Conservation (phyloP, 2,329 filamentous ascomycete genomes). For the Penicillium sp. region DNA sequence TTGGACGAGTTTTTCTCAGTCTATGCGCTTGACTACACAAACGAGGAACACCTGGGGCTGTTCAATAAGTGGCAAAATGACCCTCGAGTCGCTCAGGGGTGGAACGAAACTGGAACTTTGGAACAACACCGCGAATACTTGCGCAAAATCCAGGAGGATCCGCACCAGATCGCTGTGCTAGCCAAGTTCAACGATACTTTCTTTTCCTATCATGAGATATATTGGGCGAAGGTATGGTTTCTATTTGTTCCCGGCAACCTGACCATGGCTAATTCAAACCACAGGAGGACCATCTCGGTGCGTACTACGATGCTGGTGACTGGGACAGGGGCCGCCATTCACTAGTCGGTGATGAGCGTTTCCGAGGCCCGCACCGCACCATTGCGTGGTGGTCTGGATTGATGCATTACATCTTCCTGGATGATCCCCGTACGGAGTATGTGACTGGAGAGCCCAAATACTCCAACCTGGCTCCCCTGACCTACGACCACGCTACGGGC, state of each 20-base stretch:
- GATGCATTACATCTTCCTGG: constrained; percentile 7
- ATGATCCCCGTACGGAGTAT: constrained; percentile 1
- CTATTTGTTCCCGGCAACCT: too few species aligned
- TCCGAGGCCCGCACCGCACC: constrained; percentile 3
- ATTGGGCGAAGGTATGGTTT: constrained; percentile 56
- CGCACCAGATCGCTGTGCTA: constrained; percentile 60
- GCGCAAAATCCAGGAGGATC: constrained; percentile 57
- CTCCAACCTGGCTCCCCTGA: constrained; percentile 3
- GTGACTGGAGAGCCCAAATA: constrained; percentile 6
- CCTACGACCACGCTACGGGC: constrained; percentile 5
- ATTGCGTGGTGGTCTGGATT: constrained; percentile 5
- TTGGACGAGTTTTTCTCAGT: constrained; percentile 67
- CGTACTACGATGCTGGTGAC: constrained; percentile 6
- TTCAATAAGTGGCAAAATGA: constrained; percentile 78
- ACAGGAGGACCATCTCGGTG: constrained; percentile 5
- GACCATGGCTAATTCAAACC: not conserved
- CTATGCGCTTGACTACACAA: constrained; percentile 58
- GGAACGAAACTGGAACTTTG: constrained; percentile 67
- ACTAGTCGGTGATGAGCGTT: constrained; percentile 2
- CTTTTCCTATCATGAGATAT: constrained; percentile 71
- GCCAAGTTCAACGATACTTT: constrained; percentile 60
- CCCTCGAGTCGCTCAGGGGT: constrained; percentile 66
- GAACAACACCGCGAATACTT: constrained; percentile 66
- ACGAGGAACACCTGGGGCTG: constrained; percentile 55
- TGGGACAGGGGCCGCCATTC: constrained; percentile 7